These are phyloP conservation scores for Neonectria ditissima DNA, from an alignment of 2,329 filamentous ascomycete species.

Conservation along the genomic window DNA sequence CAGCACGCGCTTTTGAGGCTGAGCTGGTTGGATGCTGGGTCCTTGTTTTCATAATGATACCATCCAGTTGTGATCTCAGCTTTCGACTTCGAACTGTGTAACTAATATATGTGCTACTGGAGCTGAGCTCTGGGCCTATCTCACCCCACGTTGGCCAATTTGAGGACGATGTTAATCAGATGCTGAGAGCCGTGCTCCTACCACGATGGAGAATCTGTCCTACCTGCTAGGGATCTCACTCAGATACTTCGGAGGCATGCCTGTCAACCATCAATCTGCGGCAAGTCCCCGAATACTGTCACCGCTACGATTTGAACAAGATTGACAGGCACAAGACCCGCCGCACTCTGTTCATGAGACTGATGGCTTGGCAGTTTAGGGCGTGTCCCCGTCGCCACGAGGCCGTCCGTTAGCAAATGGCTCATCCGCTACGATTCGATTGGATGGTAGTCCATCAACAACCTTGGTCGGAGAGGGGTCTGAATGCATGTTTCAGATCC, in stretches of 20 bases:
- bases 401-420: background rate
- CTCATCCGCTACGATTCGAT: constrained; percentile 2
- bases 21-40: background rate
- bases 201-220: background rate
- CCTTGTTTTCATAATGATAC: constrained; percentile 13
- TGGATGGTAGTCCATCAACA: background rate
- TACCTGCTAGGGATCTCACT: background rate
- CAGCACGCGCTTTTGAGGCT: background rate
- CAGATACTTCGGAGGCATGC: background rate
- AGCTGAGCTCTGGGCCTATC: background rate
- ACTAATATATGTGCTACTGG: constrained; percentile 13
- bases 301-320: constrained; percentile 4
- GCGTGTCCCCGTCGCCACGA: background rate
- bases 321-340: background rate
- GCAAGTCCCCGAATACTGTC: background rate
- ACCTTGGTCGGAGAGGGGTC: background rate
- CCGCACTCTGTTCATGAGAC: background rate
- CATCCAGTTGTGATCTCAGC: constrained; percentile 4
- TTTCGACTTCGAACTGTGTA: background rate
- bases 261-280: background rate
- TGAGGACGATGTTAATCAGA: background rate
- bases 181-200: background rate
- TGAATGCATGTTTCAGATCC: constrained; percentile 24
- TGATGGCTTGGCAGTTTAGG: background rate
- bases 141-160: background rate